These are phyloP conservation scores for Botryobasidium botryosum DNA, from an alignment of 768 basidiomycete species.

Conservation along the genomic window DNA sequence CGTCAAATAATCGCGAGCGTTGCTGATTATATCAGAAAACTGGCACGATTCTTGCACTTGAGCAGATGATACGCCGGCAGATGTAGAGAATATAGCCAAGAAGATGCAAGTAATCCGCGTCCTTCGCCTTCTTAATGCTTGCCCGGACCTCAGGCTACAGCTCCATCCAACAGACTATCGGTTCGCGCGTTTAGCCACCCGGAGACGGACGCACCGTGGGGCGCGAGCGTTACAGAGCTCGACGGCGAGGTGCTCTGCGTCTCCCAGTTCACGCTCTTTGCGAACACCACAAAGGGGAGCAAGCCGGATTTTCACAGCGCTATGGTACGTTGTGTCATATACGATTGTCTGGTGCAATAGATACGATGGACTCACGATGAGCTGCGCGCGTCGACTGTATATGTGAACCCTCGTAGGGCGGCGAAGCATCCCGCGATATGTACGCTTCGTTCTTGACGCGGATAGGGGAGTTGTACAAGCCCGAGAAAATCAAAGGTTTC, in stretches of 20 bases:
- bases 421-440: conserved; percentile 46
- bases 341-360: neutral
- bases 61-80: conserved; percentile 64
- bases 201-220: conserved; percentile 57
- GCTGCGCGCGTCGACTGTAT: neutral
- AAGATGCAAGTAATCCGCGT: conserved; percentile 46
- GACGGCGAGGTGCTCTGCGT: conserved; percentile 85
- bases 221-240: conserved; percentile 70
- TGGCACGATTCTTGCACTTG: conserved; percentile 10
- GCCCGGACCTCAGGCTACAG: neutral
- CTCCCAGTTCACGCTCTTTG: conserved; percentile 84
- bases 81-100: conserved; percentile 54
- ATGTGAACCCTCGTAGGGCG: conserved; percentile 30
- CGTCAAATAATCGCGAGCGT: neutral
- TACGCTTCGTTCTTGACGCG: conserved; percentile 59
- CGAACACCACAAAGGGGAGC: conserved; percentile 72
- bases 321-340: conserved; percentile 41
- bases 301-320: conserved; percentile 88
- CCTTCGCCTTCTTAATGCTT: neutral
- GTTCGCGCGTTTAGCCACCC: conserved; percentile 58
- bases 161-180: conserved; percentile 32
- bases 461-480: conserved; percentile 45
- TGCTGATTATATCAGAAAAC: too few species aligned
- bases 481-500: conserved; percentile 67
- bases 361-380: neutral